phyloP scores from a whole-genome alignment of 306 rosid genomes.

The Astragalus membranaceus region DNA sequence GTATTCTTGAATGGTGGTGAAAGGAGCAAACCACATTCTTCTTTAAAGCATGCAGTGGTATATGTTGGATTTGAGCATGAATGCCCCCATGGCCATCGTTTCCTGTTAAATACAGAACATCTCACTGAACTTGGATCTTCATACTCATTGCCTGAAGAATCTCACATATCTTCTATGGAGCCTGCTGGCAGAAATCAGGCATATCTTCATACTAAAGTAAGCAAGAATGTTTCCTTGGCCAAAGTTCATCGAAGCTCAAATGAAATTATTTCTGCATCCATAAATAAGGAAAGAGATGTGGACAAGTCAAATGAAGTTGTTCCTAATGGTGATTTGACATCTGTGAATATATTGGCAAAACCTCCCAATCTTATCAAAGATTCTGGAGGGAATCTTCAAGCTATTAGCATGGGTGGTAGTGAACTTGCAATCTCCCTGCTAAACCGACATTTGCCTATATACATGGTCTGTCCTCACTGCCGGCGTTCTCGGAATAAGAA shows the following conservation, averaged over 20 bases:
- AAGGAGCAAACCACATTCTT: conserved; percentile 35
- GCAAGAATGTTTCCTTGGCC: conserved; percentile 41
- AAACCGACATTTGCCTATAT: conserved; percentile 71
- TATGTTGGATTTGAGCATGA: conserved; percentile 95
- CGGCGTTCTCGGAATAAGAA: conserved; percentile 52
- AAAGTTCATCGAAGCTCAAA: conserved; percentile 50
- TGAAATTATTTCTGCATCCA: conserved; percentile 32
- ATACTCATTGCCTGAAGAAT: conserved; percentile 52
- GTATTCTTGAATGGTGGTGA: conserved; percentile 49
- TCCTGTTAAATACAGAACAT: conserved; percentile 67
- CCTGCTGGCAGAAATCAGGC: conserved; percentile 27
- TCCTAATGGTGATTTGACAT: conserved; percentile 37
- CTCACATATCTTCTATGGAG: conserved; percentile 39
- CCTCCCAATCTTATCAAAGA: conserved; percentile 34
- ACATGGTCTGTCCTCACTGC: conserved; percentile 88
- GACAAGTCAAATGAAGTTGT: conserved; percentile 43
- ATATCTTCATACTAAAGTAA: conserved; percentile 39
- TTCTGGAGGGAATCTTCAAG: conserved; percentile 46
- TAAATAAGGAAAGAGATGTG: conserved; percentile 44
- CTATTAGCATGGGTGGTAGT: conserved; percentile 41
- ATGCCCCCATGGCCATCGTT: conserved; percentile 92
- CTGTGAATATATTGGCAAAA: conserved; percentile 27
- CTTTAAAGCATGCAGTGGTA: conserved; percentile 37
- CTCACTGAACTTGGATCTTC: conserved; percentile 61
- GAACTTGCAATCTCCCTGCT: conserved; percentile 66